Evolutionary conservation across 177 flowering plant genomes (phyloP).

Genomic region (Vitis hybrid): DNA sequence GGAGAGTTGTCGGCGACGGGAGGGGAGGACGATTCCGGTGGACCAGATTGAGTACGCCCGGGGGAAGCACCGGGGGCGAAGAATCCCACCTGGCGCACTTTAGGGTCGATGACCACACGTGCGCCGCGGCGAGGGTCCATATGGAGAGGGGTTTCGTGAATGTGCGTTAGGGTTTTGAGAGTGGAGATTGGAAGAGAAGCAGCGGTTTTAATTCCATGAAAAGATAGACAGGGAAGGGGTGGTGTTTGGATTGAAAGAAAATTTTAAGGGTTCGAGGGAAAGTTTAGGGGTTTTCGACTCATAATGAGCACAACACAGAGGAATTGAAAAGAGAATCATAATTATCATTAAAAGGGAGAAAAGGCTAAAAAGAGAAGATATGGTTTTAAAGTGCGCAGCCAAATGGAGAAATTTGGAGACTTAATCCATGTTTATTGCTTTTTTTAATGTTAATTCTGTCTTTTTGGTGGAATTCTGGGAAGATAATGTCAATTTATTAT

Average conservation of each 20-base stretch:
- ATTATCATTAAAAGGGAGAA: too few relatives aligned
- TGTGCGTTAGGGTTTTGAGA: not conserved
- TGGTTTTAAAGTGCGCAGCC: too few relatives aligned
- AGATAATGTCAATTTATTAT: too few relatives aligned
- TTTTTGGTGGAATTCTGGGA: too few relatives aligned
- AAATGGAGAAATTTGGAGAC: too few relatives aligned
- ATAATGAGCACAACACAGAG: too few relatives aligned
- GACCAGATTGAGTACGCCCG: constrained; percentile 46
- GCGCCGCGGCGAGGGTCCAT: constrained; percentile 77
- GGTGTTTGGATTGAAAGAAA: constrained; percentile 10
- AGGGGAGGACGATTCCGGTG: constrained; percentile 36
- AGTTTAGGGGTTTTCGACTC: too few relatives aligned
- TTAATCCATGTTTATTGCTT: too few relatives aligned
- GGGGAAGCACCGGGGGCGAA: constrained; percentile 57
- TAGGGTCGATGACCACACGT: constrained; percentile 51
- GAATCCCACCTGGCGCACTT: constrained; percentile 71
- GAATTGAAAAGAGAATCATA: too few relatives aligned
- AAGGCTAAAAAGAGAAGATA: too few relatives aligned
- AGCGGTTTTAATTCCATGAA: too few relatives aligned
- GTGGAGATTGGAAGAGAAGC: not conserved
- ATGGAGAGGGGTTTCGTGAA: not conserved
- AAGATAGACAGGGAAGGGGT: not conserved
- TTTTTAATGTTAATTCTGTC: too few relatives aligned
- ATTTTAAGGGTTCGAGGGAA: not conserved
- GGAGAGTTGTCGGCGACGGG: constrained; percentile 45